These are phyloP conservation scores for Abrus precatorius DNA, from an alignment of 306 rosid species.

Conservation along the genomic window DNA sequence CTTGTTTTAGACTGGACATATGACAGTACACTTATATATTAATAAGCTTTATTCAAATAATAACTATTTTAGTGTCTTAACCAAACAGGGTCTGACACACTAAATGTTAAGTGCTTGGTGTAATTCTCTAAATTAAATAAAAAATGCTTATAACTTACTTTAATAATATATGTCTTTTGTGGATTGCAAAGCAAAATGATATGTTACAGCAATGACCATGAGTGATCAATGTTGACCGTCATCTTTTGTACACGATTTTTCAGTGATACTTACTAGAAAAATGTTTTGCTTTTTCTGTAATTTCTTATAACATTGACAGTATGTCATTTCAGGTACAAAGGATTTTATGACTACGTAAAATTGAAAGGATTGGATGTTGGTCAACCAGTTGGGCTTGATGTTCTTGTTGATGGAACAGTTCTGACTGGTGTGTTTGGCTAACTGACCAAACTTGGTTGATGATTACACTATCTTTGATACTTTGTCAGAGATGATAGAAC, in stretches of 20 bases:
- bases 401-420: slow-evolving; percentile 80
- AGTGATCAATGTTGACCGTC: neutral
- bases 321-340: slow-evolving; percentile 70
- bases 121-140: neutral
- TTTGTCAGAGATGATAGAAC: neutral
- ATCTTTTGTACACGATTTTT: neutral
- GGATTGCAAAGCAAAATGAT: neutral
- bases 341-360: slow-evolving; percentile 65
- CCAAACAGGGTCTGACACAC: no score
- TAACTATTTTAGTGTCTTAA: no score
- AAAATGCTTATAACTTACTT: neutral
- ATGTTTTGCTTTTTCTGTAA: neutral
- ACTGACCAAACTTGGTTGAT: neutral
- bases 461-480: neutral
- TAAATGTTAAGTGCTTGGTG: neutral
- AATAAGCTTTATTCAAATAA: no score
- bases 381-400: slow-evolving; percentile 71
- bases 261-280: neutral
- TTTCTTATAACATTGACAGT: neutral
- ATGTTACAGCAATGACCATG: neutral
- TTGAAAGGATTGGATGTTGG: slow-evolving; percentile 66
- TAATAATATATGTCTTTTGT: neutral
- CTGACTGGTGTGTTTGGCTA: slow-evolving; percentile 64
- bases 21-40: no score
- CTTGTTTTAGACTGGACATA: no score